Base-by-base conservation (phyloP, 345 rosid genomes). In the Sisymbrium altissimum region DNA sequence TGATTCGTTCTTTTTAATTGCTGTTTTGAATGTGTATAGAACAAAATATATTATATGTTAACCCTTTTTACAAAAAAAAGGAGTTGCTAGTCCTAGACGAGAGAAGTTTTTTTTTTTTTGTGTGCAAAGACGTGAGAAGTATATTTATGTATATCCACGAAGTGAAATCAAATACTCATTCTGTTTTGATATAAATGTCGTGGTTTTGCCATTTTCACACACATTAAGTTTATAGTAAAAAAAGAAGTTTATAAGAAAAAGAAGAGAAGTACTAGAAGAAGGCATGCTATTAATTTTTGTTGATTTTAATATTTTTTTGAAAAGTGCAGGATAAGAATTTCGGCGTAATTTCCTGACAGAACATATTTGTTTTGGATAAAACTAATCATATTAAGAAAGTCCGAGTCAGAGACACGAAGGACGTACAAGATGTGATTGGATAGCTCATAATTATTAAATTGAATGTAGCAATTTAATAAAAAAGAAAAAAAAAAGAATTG, bases 401-500 rank as follows among this genome's bases (percentile, higher is more conserved):
- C 54, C 29, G 74, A 69, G 74, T 76, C 74, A 69, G 64, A 15
- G 49, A 62, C 74, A 68, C 15, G n/a, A 29, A 59, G 73, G 62
- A 45, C 6, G 9, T 57, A 64, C 57, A 30, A 39, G 19, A 58
- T 58, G 68, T 68, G 29, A 68, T 50, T 58, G 57, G 74, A 40
- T 75, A 40, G 10, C 12, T 58, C 27, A 21, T 58, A 32, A 14
- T 38, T 40, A 21, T 29, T 19, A 40, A n/a, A 67, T 38, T 11
- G 41, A 54, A 36, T 46, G 27, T 14, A 36, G 5, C 7, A 44
- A 21, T 21, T 33, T 32, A 15, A 40, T 21, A 43, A 23, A 9
- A 40, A 12, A 39, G 2, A 27, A 17, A 11, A 11, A n/a, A 48
- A 36, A 6, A 11, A 62, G 4, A 52, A 32, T 33, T 41, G 1